A percentile compares a stretch with the other conserved stretches of the same genome.
Conservation (phyloP, 257 asterid species). For the Haberlea rhodopensis region DNA sequence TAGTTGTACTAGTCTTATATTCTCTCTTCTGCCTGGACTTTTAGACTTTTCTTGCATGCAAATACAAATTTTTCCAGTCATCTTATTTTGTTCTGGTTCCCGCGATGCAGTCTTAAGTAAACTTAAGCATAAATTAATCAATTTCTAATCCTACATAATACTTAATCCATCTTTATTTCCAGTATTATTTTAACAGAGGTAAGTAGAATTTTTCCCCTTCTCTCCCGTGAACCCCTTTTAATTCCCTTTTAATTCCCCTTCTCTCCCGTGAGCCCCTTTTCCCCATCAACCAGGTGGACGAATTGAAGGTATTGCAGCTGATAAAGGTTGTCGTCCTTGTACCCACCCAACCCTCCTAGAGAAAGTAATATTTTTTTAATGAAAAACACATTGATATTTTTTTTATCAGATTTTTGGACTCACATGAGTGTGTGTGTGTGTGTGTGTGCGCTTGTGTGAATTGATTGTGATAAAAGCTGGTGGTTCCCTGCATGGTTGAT, state of each 20-base stretch:
- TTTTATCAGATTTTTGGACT: not conserved
- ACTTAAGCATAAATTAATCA: conserved; percentile 19
- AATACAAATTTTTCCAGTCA: not conserved
- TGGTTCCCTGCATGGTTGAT: not conserved
- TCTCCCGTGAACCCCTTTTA: not conserved
- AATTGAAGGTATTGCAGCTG: not conserved
- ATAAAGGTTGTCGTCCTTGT: not conserved
- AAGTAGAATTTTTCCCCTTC: conserved; percentile 16
- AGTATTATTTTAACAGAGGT: not conserved
- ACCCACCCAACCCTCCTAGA: not conserved
- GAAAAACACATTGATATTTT: not conserved
- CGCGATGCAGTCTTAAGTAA: not conserved
- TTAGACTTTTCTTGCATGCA: conserved; percentile 14
- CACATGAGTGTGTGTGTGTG: no score
- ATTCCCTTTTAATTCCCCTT: not conserved
- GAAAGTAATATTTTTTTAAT: not conserved
- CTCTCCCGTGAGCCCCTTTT: not conserved
- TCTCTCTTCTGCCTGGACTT: conserved; percentile 3
- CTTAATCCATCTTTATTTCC: conserved; percentile 14
- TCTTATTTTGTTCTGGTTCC: not conserved
- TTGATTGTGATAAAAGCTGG: not conserved
- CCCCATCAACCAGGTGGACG: not conserved
- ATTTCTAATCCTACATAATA: conserved; percentile 21
- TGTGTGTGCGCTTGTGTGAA: no score
- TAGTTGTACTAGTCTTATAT: conserved; percentile 35